Evolutionary conservation across 176 grass and related monocot species (phyloP).

Genomic region (Bromus sterilis): DNA sequence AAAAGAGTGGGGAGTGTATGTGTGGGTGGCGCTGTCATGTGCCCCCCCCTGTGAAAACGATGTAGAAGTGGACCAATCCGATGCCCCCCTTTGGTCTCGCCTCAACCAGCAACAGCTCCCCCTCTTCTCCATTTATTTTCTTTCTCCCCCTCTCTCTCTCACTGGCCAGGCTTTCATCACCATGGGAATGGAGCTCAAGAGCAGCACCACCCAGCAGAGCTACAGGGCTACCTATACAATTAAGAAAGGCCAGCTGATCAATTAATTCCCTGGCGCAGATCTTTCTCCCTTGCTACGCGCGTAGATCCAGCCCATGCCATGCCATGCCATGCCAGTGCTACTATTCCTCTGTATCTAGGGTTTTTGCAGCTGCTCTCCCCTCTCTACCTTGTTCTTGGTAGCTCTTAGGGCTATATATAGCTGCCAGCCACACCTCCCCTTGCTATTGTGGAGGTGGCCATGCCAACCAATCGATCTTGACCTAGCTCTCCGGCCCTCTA

Average conservation of each 20-base stretch:
- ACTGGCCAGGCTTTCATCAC: neutral
- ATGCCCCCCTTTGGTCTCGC: slow-evolving; percentile 3
- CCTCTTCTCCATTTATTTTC: neutral
- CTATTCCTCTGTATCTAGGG: slow-evolving; percentile 14
- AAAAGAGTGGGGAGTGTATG: neutral
- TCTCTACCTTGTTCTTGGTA: neutral
- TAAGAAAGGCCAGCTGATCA: neutral
- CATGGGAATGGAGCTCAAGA: slow-evolving; percentile 12
- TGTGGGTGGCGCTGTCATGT: slow-evolving; percentile 29
- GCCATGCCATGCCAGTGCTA: neutral
- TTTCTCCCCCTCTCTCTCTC: neutral
- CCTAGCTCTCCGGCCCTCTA: neutral
- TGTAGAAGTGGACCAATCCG: slow-evolving; percentile 7
- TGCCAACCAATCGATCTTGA: neutral
- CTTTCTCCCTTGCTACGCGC: neutral
- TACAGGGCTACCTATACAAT: neutral
- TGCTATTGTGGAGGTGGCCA: neutral
- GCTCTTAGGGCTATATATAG: slow-evolving; percentile 21
- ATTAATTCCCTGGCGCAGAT: neutral
- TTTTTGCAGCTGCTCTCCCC: slow-evolving; percentile 6
- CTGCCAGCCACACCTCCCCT: neutral
- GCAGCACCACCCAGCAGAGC: neutral
- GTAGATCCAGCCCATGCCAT: neutral
- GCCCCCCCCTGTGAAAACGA: slow-evolving; percentile 12
- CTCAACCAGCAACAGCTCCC: slow-evolving; percentile 27